Evolutionary conservation across 805 yeast species (phyloP), one percentile per base, ranked within the genome.

Genomic region (Spathaspora gorwiae): DNA sequence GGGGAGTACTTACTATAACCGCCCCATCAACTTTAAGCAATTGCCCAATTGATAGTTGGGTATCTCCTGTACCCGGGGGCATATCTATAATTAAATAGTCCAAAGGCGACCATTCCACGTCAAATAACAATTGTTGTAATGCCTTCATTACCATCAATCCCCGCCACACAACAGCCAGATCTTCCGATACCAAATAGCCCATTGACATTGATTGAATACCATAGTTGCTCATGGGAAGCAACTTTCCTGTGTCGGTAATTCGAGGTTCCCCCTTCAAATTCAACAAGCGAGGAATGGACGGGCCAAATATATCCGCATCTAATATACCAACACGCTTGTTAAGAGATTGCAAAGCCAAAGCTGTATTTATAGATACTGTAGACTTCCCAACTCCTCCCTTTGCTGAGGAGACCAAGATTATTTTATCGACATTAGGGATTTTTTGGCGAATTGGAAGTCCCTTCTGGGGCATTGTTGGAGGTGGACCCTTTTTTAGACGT

Each of bases 11-110:
- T 1, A 88, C 95, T 34, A 88, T 79, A 1, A 88, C 76, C 0
- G 95, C 88, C 0, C 95, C 96, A 54, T 82, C 85, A 0, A 88
- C 78, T 39, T 75, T 73, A n/a, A 85, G 60, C 54, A 81, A 84
- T 61, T 88, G 96, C 26, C 89, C 81, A n/a, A 88, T 71, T 0
- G 95, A 84, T 44, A 88, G 70, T 56, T 88, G 96, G 0, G 87
- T 83, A 59, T 88, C 96, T 14, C 96, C 96, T 0, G 96, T 88
- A 2, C 96, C 96, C 0, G 96, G 96, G 0, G 96, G 96, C 86
- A 88, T 77, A 54, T 88, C 96, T 9, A 88, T 68, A 1, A 88
- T 83, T 40, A 88, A 66, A 19, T 81, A 73, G 57, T 88, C 95
- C 37, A 87, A 59, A 5, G 61, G 57, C 7, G 69, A 58, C 96